Conservation (phyloP, 2,329 filamentous ascomycete species). For the Cercospora zeae-maydis region DNA sequence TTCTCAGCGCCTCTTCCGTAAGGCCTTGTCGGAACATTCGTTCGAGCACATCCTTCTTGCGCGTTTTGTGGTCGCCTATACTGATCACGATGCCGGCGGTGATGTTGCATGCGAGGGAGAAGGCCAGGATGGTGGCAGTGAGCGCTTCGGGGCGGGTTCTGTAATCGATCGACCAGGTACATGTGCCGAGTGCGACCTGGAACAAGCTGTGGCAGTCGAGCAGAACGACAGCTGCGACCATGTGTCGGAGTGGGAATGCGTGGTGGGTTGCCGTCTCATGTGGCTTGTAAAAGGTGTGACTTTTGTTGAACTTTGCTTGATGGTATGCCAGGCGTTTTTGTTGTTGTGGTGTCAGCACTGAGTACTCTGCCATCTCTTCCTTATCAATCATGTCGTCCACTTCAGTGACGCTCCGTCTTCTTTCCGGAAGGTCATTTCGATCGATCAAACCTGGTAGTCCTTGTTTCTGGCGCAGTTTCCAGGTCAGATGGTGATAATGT, state of each 20-base stretch:
- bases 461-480: conserved; percentile 58
- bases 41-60: conserved; percentile 83
- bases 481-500: conserved; percentile 65
- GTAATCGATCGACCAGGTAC: conserved; percentile 76
- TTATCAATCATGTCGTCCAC: conserved; percentile 44
- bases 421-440: conserved; percentile 63
- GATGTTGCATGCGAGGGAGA: conserved; percentile 74
- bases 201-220: conserved; percentile 76
- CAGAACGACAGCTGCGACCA: conserved; percentile 73
- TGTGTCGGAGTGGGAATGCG: conserved; percentile 70
- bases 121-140: conserved; percentile 77
- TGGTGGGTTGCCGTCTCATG: conserved; percentile 80
- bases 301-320: conserved; percentile 73
- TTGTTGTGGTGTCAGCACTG: conserved; percentile 62
- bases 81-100: conserved; percentile 72
- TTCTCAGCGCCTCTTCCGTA: conserved; percentile 62
- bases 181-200: conserved; percentile 73
- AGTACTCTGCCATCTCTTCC: conserved; percentile 50
- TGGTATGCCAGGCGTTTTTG: conserved; percentile 70
- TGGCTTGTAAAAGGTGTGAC: conserved; percentile 84
- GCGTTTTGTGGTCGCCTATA: conserved; percentile 69
- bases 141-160: conserved; percentile 65
- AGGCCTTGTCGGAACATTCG: conserved; percentile 72
- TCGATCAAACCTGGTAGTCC: conserved; percentile 62
- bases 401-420: conserved; percentile 27